Evolutionary conservation across 1,284 basidiomycete species (phyloP).

Genomic region (Heterobasidion occidentale): DNA sequence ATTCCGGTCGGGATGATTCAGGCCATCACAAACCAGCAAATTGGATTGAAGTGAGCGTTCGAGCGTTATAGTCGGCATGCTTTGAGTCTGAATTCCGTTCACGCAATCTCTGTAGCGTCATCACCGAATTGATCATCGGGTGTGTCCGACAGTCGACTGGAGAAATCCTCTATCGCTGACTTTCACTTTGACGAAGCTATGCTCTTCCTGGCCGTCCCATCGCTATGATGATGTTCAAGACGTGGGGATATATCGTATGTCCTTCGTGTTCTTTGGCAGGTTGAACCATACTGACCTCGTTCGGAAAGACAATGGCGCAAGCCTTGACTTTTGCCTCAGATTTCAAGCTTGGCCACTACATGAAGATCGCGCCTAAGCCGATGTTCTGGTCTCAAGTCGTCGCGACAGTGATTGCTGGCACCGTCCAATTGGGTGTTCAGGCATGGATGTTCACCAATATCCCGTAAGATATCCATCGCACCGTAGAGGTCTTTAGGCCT

Average conservation of each 20-base stretch:
- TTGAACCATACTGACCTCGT: not conserved
- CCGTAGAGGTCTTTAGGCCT: constrained; percentile 5
- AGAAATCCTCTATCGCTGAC: not conserved
- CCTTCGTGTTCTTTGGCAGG: not conserved
- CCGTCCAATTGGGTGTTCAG: constrained; percentile 57
- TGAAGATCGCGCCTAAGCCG: constrained; percentile 50
- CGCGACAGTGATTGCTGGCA: constrained; percentile 44
- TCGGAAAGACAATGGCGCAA: constrained; percentile 13
- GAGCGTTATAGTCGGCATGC: constrained; percentile 55
- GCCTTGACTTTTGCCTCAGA: constrained; percentile 48
- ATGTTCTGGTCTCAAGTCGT: constrained; percentile 46
- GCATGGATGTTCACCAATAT: constrained; percentile 39
- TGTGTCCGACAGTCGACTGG: not conserved
- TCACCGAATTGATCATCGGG: constrained; percentile 32
- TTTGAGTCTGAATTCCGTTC: no score
- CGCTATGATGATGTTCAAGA: constrained; percentile 42
- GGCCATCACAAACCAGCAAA: constrained; percentile 44
- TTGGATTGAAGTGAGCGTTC: constrained; percentile 51
- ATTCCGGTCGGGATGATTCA: constrained; percentile 47
- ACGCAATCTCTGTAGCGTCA: constrained; percentile 20
- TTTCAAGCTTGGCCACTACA: constrained; percentile 68
- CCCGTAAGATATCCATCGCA: not conserved
- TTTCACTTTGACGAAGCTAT: constrained; percentile 29
- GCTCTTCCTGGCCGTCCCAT: constrained; percentile 36
- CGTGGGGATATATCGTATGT: constrained; percentile 33